Evolutionary conservation across 2,329 filamentous ascomycete species (phyloP).

Genomic region (Epichloe uncinata): DNA sequence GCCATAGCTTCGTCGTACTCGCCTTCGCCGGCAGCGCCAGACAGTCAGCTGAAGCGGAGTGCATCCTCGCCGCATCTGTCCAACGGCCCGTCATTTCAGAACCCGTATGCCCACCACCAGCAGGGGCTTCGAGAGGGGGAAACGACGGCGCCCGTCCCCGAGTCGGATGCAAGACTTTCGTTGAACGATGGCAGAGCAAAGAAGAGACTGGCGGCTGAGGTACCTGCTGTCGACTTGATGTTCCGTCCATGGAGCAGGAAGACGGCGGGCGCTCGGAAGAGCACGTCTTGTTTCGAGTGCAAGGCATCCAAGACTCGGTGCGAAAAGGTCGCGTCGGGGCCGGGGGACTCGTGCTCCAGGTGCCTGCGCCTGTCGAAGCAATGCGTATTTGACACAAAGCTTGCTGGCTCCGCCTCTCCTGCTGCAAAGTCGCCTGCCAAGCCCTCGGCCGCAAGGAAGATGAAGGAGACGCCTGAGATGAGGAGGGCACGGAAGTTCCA

Average conservation of each 20-base stretch:
- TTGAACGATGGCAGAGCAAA: background rate
- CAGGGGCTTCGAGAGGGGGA: background rate
- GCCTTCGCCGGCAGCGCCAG: background rate
- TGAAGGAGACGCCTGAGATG: background rate
- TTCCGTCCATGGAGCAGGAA: constrained; percentile 3
- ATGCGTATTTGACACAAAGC: constrained; percentile 4
- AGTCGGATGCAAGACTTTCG: background rate
- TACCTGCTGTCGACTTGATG: background rate
- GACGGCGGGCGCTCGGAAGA: background rate
- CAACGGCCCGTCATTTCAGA: background rate
- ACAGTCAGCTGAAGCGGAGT: background rate
- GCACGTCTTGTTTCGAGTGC: constrained; percentile 2
- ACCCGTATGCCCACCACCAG: background rate
- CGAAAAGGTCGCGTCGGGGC: background rate
- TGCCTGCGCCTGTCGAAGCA: constrained; percentile 2
- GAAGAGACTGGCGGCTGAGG: background rate
- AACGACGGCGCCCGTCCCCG: background rate
- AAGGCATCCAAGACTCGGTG: constrained; percentile 4
- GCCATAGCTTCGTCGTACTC: background rate
- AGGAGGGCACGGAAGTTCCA: background rate
- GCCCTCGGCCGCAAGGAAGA: background rate
- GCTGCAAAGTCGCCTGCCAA: background rate
- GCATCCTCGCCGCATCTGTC: background rate
- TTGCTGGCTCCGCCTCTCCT: background rate
- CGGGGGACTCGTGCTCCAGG: background rate